These are phyloP conservation scores for Fusarium sp. DNA, from an alignment of 2,329 filamentous ascomycete species.

Conservation along the genomic window DNA sequence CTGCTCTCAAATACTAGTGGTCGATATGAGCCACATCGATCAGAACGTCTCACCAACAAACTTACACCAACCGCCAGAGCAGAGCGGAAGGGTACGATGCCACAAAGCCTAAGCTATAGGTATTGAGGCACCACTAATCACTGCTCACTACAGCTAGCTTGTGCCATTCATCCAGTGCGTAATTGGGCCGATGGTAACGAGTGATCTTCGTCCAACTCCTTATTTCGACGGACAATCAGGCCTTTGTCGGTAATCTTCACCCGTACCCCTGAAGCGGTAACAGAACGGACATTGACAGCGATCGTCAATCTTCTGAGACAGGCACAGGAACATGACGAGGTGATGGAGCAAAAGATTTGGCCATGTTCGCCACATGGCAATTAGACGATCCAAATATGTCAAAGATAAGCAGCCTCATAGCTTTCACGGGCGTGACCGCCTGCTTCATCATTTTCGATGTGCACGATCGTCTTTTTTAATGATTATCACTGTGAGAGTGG, in stretches of 20 bases:
- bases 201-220: slow-evolving; percentile 11
- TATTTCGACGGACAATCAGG: slow-evolving; percentile 2
- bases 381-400: slow-evolving; percentile 30
- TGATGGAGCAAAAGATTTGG: slow-evolving; percentile 1
- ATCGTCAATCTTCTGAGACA: slow-evolving; percentile 30
- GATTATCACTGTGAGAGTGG: not conserved
- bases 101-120: slow-evolving; percentile 4
- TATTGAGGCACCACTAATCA: not conserved
- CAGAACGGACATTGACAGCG: slow-evolving; percentile 6
- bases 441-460: slow-evolving; percentile 38
- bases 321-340: slow-evolving; percentile 14
- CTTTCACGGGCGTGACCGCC: slow-evolving; percentile 16
- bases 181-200: not conserved
- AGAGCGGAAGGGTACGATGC: not conserved
- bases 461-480: not conserved
- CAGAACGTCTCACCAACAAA: slow-evolving; percentile 19
- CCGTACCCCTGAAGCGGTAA: slow-evolving; percentile 19
- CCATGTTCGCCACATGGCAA: slow-evolving; percentile 35
- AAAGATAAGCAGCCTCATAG: slow-evolving; percentile 26
- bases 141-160: not conserved
- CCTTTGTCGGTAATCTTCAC: slow-evolving; percentile 13
- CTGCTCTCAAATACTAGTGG: not conserved
- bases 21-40: slow-evolving; percentile 10
- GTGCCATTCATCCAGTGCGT: not conserved
- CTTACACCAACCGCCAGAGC: slow-evolving; percentile 2